Evolutionary conservation across 257 asterid species (phyloP).

Genomic region (Solanum infundibuliforme): DNA sequence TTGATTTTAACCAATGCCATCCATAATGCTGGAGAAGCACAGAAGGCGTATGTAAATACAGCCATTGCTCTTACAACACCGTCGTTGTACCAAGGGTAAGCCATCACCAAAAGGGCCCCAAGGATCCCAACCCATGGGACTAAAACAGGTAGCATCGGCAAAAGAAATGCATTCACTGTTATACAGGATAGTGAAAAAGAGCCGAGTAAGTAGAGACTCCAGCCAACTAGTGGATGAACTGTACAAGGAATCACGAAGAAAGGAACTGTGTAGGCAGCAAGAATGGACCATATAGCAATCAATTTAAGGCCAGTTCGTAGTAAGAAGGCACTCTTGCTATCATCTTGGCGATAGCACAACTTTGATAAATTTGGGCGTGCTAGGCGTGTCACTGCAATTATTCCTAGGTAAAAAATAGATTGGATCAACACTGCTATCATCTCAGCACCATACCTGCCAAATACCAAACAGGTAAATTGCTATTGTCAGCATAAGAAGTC

Average conservation of each 20-base stretch:
- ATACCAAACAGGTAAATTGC: background rate
- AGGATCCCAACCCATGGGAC: conserved; percentile 42
- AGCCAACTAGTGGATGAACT: conserved; percentile 57
- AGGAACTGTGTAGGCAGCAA: conserved; percentile 48
- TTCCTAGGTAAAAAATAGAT: conserved; percentile 42
- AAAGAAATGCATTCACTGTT: conserved; percentile 32
- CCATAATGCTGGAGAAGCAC: conserved; percentile 49
- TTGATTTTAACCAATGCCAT: conserved; percentile 24
- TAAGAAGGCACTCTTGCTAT: conserved; percentile 28
- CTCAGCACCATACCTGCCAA: conserved; percentile 47
- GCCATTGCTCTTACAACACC: conserved; percentile 63
- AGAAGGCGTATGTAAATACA: conserved; percentile 46
- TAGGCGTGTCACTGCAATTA: conserved; percentile 42
- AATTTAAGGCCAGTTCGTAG: conserved; percentile 43
- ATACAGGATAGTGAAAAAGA: conserved; percentile 32
- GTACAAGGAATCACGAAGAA: conserved; percentile 46
- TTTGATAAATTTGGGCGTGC: conserved; percentile 56
- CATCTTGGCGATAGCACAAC: conserved; percentile 47
- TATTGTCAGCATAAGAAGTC: background rate
- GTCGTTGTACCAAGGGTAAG: conserved; percentile 49
- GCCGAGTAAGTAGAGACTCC: conserved; percentile 60
- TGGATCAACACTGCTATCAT: conserved; percentile 38
- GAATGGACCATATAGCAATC: conserved; percentile 47
- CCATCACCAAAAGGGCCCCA: conserved; percentile 59
- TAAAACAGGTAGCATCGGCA: conserved; percentile 45